Percentiles rank a stretch among this genome's conserved stretches.
These are phyloP conservation scores for Cylindrotheca closterium DNA, from an alignment of 108 stramenopile genomes.

Conservation along the genomic window DNA sequence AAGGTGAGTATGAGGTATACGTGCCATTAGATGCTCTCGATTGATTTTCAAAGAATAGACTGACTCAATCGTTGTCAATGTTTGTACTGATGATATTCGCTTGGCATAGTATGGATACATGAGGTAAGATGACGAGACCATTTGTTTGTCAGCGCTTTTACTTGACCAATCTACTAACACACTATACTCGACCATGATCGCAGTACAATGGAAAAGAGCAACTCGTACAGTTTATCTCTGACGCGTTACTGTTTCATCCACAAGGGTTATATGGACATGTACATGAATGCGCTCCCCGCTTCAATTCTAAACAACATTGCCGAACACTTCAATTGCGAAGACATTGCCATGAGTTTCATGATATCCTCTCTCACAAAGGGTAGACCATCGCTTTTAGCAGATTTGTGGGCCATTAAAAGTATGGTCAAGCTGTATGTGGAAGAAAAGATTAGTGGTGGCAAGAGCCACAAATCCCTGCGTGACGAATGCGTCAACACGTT, in stretches of 20 bases:
- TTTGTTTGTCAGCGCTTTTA: no score
- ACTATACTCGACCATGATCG: no score
- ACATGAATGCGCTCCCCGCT: constrained; percentile 58
- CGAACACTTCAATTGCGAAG: constrained; percentile 77
- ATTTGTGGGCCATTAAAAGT: constrained; percentile 70
- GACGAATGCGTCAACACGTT: constrained; percentile 75
- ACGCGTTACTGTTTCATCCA: constrained; percentile 76
- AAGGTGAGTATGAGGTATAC: constrained; percentile 26
- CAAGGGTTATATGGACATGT: constrained; percentile 69
- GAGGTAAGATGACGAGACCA: neutral
- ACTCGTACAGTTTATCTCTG: constrained; percentile 68
- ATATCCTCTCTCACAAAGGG: constrained; percentile 70
- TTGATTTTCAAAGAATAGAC: neutral
- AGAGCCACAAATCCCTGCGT: constrained; percentile 61
- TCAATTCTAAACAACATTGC: constrained; percentile 57
- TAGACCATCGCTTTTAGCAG: constrained; percentile 68
- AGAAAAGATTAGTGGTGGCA: constrained; percentile 41
- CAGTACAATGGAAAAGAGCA: constrained; percentile 51
- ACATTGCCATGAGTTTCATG: constrained; percentile 81
- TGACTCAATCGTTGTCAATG: no score
- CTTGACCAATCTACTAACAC: no score
- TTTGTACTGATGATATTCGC: neutral
- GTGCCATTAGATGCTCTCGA: neutral
- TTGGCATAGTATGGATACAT: constrained; percentile 19
- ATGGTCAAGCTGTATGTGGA: constrained; percentile 64